These are phyloP conservation scores for Colletotrichum sp. DNA, from an alignment of 2,329 filamentous ascomycete species.

Conservation along the genomic window DNA sequence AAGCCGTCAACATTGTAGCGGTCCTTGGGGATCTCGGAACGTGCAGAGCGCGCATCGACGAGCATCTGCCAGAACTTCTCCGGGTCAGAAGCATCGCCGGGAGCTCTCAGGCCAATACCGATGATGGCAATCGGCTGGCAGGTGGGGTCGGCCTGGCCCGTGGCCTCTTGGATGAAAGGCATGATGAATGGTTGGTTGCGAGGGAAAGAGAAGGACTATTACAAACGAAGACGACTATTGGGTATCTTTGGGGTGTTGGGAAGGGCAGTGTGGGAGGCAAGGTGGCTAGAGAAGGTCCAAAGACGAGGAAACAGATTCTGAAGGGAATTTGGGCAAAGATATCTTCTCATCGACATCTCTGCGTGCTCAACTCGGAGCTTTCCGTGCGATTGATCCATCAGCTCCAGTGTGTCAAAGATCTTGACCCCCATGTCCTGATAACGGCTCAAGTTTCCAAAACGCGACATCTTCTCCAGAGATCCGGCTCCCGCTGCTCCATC, in stretches of 20 bases:
- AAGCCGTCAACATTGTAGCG: slow-evolving; percentile 28
- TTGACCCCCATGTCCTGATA: neutral
- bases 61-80: slow-evolving; percentile 41
- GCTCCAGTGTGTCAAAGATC: neutral
- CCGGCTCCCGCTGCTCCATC: neutral
- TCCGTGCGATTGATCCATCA: neutral
- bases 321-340: neutral
- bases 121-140: slow-evolving; percentile 42
- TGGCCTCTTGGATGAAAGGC: slow-evolving; percentile 12
- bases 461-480: neutral
- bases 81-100: slow-evolving; percentile 35
- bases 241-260: neutral
- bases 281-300: neutral
- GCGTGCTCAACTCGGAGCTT: neutral
- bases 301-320: neutral
- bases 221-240: neutral
- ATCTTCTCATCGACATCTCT: neutral
- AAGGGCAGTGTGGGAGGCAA: neutral
- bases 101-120: slow-evolving; percentile 43
- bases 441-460: neutral
- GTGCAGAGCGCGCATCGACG: slow-evolving; percentile 6
- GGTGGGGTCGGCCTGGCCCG: neutral
- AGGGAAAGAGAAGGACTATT: neutral
- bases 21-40: slow-evolving; percentile 23
- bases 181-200: neutral